phyloP scores from a whole-genome alignment of 345 rosid species.

The Toxicodendron radicans region DNA sequence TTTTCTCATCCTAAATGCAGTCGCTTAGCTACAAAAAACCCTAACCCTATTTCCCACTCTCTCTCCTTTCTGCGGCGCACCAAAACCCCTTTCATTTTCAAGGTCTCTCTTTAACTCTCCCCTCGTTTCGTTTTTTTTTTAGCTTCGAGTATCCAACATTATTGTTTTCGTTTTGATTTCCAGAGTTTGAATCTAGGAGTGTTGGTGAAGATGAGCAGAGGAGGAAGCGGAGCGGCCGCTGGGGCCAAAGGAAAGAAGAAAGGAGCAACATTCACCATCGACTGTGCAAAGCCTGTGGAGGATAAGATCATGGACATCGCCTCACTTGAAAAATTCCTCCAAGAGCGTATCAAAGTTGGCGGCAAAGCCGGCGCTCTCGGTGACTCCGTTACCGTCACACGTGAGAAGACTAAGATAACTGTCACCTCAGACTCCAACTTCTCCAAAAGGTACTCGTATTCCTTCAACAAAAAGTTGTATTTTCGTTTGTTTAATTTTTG shows the following conservation, averaged over 20 bases:
- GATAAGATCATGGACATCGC: constrained; percentile 81
- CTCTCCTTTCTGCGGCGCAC: constrained; percentile 19
- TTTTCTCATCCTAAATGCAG: neutral
- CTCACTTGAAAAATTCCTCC: constrained; percentile 77
- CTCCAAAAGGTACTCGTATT: constrained; percentile 64
- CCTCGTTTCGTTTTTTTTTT: neutral
- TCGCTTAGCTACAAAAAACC: constrained; percentile 1
- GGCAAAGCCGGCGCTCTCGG: constrained; percentile 86
- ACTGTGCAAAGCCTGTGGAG: constrained; percentile 73
- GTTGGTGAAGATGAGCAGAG: constrained; percentile 32
- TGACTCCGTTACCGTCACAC: constrained; percentile 48
- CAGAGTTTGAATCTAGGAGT: constrained; percentile 2
- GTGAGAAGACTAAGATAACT: constrained; percentile 53
- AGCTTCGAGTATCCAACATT: neutral
- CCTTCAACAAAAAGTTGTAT: too few species aligned
- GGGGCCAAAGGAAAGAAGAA: constrained; percentile 60
- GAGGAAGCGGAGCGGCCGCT: constrained; percentile 21
- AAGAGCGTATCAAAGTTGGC: constrained; percentile 80
- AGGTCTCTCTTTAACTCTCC: constrained; percentile 6
- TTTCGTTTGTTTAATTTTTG: neutral
- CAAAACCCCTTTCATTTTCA: constrained; percentile 9
- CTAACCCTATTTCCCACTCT: constrained; percentile 4
- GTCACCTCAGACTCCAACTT: constrained; percentile 70
- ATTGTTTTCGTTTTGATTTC: neutral
- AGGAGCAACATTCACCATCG: constrained; percentile 56